A percentile compares a stretch with the other conserved stretches of the same genome.
Conservation (phyloP, 352 stramenopile species). For the Aphanomyces euteiches region DNA sequence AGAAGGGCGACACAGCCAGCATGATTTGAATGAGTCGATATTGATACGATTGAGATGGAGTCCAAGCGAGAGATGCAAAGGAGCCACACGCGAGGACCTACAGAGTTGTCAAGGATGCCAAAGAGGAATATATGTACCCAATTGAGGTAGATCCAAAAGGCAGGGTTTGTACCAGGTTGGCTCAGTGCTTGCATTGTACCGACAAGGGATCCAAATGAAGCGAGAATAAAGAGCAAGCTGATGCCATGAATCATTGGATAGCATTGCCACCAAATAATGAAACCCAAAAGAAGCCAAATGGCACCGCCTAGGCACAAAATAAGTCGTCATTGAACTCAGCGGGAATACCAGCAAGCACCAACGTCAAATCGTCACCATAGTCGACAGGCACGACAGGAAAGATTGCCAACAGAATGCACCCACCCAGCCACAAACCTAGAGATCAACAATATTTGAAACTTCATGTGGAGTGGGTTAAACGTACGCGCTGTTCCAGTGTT, state of each 20-base stretch:
- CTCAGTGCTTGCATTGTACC: conserved; percentile 15
- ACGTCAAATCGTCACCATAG: conserved; percentile 57
- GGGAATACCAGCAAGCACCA: conserved; percentile 43
- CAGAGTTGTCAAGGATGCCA: neutral
- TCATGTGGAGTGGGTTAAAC: neutral
- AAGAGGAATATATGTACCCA: conserved; percentile 2
- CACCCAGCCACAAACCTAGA: conserved; percentile 37
- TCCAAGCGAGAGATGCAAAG: neutral
- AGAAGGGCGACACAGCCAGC: conserved; percentile 56
- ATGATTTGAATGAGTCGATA: conserved; percentile 52
- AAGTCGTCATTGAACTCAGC: neutral
- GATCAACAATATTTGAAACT: neutral
- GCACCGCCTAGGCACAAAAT: conserved; percentile 8
- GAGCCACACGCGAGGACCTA: neutral
- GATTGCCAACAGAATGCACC: conserved; percentile 53
- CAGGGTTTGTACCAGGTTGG: neutral
- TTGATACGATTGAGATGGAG: neutral
- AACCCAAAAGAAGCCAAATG: neutral
- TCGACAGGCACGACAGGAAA: conserved; percentile 74
- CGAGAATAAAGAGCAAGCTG: conserved; percentile 17
- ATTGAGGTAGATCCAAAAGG: conserved; percentile 22
- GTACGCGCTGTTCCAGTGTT: conserved; percentile 28
- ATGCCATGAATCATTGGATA: conserved; percentile 12
- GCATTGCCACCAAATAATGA: neutral
- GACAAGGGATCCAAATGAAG: conserved; percentile 2